phyloP scores from a whole-genome alignment of 805 yeast species.

The Yarrowia sp. region DNA sequence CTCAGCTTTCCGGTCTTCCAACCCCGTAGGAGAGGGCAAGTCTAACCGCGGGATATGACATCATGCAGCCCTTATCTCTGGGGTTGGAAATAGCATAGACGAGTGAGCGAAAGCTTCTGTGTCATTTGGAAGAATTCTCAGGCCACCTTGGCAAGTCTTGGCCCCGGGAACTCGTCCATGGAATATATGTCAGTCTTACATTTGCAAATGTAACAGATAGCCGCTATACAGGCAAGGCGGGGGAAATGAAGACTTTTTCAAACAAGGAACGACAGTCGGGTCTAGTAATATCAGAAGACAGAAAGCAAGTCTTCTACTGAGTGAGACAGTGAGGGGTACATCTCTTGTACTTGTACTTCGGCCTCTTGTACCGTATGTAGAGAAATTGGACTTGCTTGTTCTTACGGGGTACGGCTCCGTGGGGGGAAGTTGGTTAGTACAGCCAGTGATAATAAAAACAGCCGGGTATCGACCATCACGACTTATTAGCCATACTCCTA shows the following conservation, averaged over 20 bases:
- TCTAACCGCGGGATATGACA: conserved; percentile 3
- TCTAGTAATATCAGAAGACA: neutral
- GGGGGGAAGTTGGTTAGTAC: neutral
- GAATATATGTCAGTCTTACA: neutral
- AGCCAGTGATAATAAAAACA: neutral
- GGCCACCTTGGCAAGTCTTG: conserved; percentile 11
- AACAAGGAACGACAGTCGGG: neutral
- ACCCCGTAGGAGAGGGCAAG: neutral
- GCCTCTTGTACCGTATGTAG: no score
- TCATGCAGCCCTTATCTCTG: conserved; percentile 24
- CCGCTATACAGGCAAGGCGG: neutral
- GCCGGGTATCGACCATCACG: neutral
- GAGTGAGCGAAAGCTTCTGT: neutral
- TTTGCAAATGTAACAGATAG: neutral
- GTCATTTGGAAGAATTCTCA: neutral
- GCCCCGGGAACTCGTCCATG: neutral
- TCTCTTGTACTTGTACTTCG: no score
- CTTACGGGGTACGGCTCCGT: neutral
- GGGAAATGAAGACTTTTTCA: neutral
- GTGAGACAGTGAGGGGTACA: conserved; percentile 16
- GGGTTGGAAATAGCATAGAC: neutral
- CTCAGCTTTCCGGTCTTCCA: no score
- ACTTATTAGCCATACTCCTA: no score
- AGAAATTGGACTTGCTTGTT: conserved; percentile 7
- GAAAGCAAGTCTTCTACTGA: neutral